phyloP scores from a whole-genome alignment of 768 basidiomycete species.

The Amanita fuliginea region DNA sequence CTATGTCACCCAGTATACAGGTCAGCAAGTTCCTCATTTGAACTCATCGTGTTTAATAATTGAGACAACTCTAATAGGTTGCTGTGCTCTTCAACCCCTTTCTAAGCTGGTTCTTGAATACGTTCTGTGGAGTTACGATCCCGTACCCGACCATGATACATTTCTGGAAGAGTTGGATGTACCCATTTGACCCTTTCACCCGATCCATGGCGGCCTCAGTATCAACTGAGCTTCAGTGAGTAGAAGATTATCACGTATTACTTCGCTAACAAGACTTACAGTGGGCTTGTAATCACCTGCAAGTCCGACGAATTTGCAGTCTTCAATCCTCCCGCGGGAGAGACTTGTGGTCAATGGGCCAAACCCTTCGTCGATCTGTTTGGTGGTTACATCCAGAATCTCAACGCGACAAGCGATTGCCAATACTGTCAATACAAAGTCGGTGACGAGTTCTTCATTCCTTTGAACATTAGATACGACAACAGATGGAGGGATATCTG shows the following conservation, averaged over 20 bases:
- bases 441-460: slow-evolving; percentile 62
- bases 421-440: slow-evolving; percentile 61
- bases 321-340: slow-evolving; percentile 63
- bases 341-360: slow-evolving; percentile 67
- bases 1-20: slow-evolving; percentile 67
- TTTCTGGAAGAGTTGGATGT: slow-evolving; percentile 77
- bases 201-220: slow-evolving; percentile 65
- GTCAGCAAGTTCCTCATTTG: slow-evolving; percentile 13
- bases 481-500: slow-evolving; percentile 64
- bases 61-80: slow-evolving; percentile 27
- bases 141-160: slow-evolving; percentile 49
- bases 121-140: slow-evolving; percentile 77
- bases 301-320: slow-evolving; percentile 54
- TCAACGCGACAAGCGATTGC: slow-evolving; percentile 46
- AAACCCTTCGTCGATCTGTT: slow-evolving; percentile 44
- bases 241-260: slow-evolving; percentile 2
- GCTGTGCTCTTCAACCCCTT: slow-evolving; percentile 79
- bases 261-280: slow-evolving; percentile 14
- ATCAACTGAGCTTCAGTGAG: slow-evolving; percentile 65
- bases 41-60: slow-evolving; percentile 13
- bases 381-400: slow-evolving; percentile 72
- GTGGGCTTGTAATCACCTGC: slow-evolving; percentile 58
- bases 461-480: slow-evolving; percentile 54
- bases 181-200: slow-evolving; percentile 62
- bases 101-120: slow-evolving; percentile 47